Evolutionary conservation across 2,329 filamentous ascomycete species (phyloP).

Genomic region (Graphilbum fragrans): DNA sequence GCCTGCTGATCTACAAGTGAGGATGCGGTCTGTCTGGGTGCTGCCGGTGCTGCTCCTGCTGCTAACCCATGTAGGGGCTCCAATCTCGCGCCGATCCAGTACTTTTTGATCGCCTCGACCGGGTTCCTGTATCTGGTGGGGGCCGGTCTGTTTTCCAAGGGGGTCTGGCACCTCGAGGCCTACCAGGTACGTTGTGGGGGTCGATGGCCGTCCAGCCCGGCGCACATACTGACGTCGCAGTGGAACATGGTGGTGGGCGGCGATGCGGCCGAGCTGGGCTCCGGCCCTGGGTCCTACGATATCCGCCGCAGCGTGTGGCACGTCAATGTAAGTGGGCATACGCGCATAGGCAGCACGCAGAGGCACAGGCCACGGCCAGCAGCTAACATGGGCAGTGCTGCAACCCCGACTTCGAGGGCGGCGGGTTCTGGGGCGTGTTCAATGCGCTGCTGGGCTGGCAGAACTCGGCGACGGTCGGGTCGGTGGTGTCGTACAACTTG

Average conservation of each 20-base stretch:
- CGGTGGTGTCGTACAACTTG: constrained; percentile 76
- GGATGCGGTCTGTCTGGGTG: constrained; percentile 13
- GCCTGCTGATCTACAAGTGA: constrained; percentile 62
- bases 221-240: constrained; percentile 12
- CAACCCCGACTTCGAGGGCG: constrained; percentile 57
- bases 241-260: constrained; percentile 40
- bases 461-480: constrained; percentile 79
- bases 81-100: constrained; percentile 8
- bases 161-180: constrained; percentile 62
- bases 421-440: constrained; percentile 73
- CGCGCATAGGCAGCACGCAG: too few species aligned
- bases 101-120: constrained; percentile 69
- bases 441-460: constrained; percentile 80
- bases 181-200: constrained; percentile 21
- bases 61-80: constrained; percentile 2
- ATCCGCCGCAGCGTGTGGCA: constrained; percentile 58
- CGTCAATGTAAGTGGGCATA: constrained; percentile 36
- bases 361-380: too few species aligned
- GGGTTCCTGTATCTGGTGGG: constrained; percentile 77
- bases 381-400: constrained; percentile 62
- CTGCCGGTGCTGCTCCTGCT: background rate
- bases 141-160: constrained; percentile 67
- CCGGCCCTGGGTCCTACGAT: constrained; percentile 55
- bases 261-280: constrained; percentile 48
- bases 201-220: background rate